Percentiles rank a stretch among this genome's conserved stretches.
These are phyloP conservation scores for Chytriomyces hyalinus DNA, from an alignment of 192 early-diverging fungal genomes.

Conservation along the genomic window DNA sequence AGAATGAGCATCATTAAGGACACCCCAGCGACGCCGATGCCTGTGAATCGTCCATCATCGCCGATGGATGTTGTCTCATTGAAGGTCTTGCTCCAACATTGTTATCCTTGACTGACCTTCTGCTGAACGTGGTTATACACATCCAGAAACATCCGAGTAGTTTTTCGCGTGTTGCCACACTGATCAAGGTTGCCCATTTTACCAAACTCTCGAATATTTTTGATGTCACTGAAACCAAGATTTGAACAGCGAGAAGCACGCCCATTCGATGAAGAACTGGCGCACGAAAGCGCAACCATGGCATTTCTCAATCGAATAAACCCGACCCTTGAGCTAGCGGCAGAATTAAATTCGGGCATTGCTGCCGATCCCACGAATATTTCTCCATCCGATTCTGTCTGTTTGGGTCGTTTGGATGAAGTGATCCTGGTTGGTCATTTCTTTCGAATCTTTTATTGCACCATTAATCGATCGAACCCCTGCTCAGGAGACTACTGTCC, in stretches of 20 bases:
- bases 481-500: neutral
- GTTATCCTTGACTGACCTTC: neutral
- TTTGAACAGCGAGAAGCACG: constrained; percentile 18
- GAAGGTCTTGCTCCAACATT: neutral
- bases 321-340: neutral
- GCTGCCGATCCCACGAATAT: neutral
- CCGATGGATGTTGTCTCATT: neutral
- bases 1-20: too few species aligned
- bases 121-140: neutral
- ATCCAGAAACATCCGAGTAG: constrained; percentile 6
- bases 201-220: neutral
- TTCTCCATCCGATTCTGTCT: constrained; percentile 1
- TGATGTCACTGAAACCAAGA: neutral
- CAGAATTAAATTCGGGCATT: neutral
- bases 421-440: neutral
- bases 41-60: neutral
- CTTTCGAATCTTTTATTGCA: too few species aligned
- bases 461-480: too few species aligned
- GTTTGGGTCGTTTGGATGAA: neutral
- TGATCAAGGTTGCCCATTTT: constrained; percentile 4
- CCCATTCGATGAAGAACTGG: constrained; percentile 35
- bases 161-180: constrained; percentile 25
- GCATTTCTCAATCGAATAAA: constrained; percentile 18
- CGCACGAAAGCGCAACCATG: constrained; percentile 31
- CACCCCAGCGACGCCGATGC: neutral